These are phyloP conservation scores for Zygotorulaspora florentina DNA, from an alignment of 805 yeast genomes.

Conservation along the genomic window DNA sequence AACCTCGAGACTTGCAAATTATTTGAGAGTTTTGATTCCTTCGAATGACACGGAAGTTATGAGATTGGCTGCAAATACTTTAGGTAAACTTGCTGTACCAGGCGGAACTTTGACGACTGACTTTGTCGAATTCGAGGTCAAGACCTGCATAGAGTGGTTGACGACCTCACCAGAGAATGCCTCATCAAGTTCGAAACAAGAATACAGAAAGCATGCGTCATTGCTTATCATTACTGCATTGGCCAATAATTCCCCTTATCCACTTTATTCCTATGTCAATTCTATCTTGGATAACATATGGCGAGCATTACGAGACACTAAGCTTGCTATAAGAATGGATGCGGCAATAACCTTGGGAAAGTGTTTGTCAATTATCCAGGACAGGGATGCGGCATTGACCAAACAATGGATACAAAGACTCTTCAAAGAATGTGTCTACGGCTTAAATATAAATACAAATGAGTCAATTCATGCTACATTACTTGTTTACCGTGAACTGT, in stretches of 20 bases:
- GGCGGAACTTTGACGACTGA: slow-evolving; percentile 89
- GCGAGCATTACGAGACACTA: slow-evolving; percentile 81
- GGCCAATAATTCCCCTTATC: slow-evolving; percentile 82
- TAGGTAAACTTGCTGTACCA: slow-evolving; percentile 85
- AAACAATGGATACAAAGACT: slow-evolving; percentile 72
- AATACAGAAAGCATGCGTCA: slow-evolving; percentile 85
- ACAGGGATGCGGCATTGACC: slow-evolving; percentile 67
- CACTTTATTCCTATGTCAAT: slow-evolving; percentile 71
- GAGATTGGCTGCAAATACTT: slow-evolving; percentile 78
- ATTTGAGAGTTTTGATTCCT: slow-evolving; percentile 72
- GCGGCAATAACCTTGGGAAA: slow-evolving; percentile 76
- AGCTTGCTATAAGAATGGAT: slow-evolving; percentile 69
- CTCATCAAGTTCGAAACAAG: slow-evolving; percentile 63
- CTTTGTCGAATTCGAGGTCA: slow-evolving; percentile 88
- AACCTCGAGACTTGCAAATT: slow-evolving; percentile 87
- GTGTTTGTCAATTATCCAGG: slow-evolving; percentile 73
- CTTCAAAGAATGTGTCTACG: slow-evolving; percentile 61
- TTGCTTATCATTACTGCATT: slow-evolving; percentile 75
- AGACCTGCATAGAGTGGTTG: slow-evolving; percentile 85
- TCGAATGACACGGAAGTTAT: slow-evolving; percentile 80
- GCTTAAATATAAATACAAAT: slow-evolving; percentile 47
- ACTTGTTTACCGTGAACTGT: slow-evolving; percentile 73
- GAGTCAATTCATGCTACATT: slow-evolving; percentile 87
- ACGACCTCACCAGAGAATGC: slow-evolving; percentile 46
- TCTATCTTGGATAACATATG: slow-evolving; percentile 79